These are phyloP conservation scores for Cyclotella sp. DNA, from an alignment of 108 stramenopile species.

Conservation along the genomic window DNA sequence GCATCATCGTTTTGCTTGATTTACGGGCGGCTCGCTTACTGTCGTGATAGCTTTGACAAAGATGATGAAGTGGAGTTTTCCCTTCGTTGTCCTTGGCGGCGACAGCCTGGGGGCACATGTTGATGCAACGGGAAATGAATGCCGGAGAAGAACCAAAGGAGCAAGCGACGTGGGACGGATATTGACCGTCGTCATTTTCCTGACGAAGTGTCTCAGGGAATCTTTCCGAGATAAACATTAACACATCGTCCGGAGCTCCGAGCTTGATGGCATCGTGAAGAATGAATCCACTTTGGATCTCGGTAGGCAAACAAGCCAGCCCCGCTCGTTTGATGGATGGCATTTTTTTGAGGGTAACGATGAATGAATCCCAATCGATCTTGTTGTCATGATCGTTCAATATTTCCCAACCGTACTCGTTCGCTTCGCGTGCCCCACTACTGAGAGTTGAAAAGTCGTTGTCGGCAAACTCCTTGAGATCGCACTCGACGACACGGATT, in stretches of 20 bases:
- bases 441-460: neutral
- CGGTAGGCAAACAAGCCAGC: neutral
- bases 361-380: conserved; percentile 11
- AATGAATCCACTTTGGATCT: neutral
- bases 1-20: conserved; percentile 8
- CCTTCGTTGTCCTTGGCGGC: conserved; percentile 24
- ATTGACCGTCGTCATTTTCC: conserved; percentile 11
- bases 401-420: conserved; percentile 18
- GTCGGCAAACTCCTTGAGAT: neutral
- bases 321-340: neutral
- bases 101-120: conserved; percentile 18
- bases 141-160: conserved; percentile 7
- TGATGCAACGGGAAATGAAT: conserved; percentile 32
- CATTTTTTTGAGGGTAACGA: neutral
- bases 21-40: neutral
- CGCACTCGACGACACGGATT: neutral
- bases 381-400: conserved; percentile 10
- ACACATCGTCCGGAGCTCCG: conserved; percentile 13
- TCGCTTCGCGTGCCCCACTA: neutral
- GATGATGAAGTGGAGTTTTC: conserved; percentile 29
- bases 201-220: conserved; percentile 18
- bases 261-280: conserved; percentile 27
- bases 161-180: conserved; percentile 24
- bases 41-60: conserved; percentile 15
- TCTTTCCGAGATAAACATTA: conserved; percentile 17